Evolutionary conservation across 345 rosid species (phyloP), one percentile per base, ranked within the genome.

Genomic region (Sisymbrium altissimum): DNA sequence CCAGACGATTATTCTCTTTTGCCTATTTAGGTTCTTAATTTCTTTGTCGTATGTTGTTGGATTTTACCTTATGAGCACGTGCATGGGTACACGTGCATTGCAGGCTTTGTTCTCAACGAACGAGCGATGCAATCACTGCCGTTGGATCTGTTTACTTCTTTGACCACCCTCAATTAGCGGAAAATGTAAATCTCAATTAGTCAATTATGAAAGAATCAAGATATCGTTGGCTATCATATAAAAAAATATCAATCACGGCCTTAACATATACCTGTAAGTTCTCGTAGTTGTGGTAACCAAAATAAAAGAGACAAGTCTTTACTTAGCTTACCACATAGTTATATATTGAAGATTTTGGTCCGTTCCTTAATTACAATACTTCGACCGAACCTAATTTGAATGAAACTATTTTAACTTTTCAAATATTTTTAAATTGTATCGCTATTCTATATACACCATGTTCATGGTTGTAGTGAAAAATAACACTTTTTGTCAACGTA

Each of bases 1-100:
- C 58, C 57, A 66, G 87, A 87, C 84, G 85, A 81, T 88, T 84
- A 81, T 87, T 85, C 88, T 84, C 91, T 86, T 86, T 83, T 83
- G 83, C 80, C 77, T 66, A 76, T 50, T 75, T 79, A 53, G 71
- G 72, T 70, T 68, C 27, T 23, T 62, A 69, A 69, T 57, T 69
- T 39, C 0, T 80, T 86, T 83, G 88, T 93, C 89, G 94, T 84
- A 84, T 88, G 77, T 70, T 30, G 80, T 81, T 84, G 93, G 87
- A 83, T 64, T 85, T 83, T 68, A 78, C 80, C 77, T 76, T 56
- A 68, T 25, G 63, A 66, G 55, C 77, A 79, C 83, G 81, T 86
- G 85, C 73, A 83, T 76, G 65, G 75, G 43, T 69, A 76, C 79
- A 76, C 79, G 75, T 76, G 79, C 75, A 53, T 75, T 70, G 74